Percentiles rank a stretch among this genome's conserved stretches.
Evolutionary conservation across 495 filamentous ascomycete species (phyloP).

Genomic region (Hyphodiscus hymeniophilus): DNA sequence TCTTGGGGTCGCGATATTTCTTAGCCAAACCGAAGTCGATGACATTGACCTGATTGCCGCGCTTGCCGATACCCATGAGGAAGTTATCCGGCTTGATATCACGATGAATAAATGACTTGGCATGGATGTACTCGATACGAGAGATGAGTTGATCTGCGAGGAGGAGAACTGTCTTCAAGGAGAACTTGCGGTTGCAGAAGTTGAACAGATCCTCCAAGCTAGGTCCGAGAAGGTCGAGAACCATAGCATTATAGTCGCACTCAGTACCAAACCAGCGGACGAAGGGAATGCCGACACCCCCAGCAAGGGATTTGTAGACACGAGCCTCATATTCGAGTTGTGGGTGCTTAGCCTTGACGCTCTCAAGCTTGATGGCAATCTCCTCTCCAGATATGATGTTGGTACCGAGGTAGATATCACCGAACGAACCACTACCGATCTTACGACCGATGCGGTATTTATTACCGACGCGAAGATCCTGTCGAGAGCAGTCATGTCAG

Average conservation of each 20-base stretch:
- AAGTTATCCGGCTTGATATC: conserved; percentile 99
- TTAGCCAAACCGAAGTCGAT: conserved; percentile 99
- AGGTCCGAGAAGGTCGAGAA: conserved; percentile 93
- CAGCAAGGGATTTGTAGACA: conserved; percentile 98
- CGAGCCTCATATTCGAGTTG: conserved; percentile 99
- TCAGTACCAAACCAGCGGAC: conserved; percentile 99
- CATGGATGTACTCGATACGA: conserved; percentile 99
- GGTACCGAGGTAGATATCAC: conserved; percentile 98
- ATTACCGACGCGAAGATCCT: conserved; percentile 99
- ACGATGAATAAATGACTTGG: conserved; percentile 99
- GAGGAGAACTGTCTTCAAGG: conserved; percentile 96
- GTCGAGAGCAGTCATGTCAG: conserved; percentile 25
- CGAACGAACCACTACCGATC: conserved; percentile 97
- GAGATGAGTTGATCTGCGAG: conserved; percentile 98
- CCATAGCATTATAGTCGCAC: conserved; percentile 99
- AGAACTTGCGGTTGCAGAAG: conserved; percentile 99
- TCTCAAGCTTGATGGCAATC: conserved; percentile 99
- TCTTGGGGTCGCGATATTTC: conserved; percentile 99
- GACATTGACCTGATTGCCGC: conserved; percentile 99
- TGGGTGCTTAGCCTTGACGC: conserved; percentile 98
- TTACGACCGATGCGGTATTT: conserved; percentile 99
- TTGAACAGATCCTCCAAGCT: conserved; percentile 99
- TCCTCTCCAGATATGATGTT: conserved; percentile 99
- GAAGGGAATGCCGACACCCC: conserved; percentile 97
- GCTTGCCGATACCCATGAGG: conserved; percentile 99